Percentiles rank a stretch among this genome's conserved stretches.
Conservation (phyloP, 164 flowering plant species). For the Pachysandra terminalis region DNA sequence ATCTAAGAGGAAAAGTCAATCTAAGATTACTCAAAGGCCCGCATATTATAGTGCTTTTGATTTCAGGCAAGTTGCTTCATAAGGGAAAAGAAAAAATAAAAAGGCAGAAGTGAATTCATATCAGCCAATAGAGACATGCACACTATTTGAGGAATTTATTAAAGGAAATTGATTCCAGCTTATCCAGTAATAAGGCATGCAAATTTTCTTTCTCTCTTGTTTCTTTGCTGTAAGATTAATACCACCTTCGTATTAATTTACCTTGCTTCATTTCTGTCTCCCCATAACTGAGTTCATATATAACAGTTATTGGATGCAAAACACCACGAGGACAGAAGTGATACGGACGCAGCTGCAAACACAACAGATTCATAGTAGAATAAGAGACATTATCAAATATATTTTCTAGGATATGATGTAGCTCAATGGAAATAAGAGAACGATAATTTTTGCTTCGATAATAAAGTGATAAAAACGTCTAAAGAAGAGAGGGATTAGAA, state of each 20-base stretch:
- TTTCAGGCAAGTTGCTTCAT: neutral
- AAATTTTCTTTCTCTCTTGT: too few species aligned
- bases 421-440: neutral
- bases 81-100: neutral
- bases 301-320: slow-evolving; percentile 71
- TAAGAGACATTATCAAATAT: neutral
- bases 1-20: neutral
- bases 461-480: too few species aligned
- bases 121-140: neutral
- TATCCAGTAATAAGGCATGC: neutral
- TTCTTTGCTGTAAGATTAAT: neutral
- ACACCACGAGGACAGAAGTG: slow-evolving; percentile 84
- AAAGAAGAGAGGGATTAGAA: too few species aligned
- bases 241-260: slow-evolving; percentile 20
- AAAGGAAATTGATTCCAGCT: neutral
- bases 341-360: slow-evolving; percentile 66
- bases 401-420: neutral
- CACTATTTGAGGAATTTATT: neutral
- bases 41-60: neutral
- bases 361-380: slow-evolving; percentile 7
- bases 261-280: slow-evolving; percentile 96
- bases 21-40: neutral
- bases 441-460: neutral
- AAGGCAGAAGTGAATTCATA: too few species aligned
- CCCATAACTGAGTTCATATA: slow-evolving; percentile 85